phyloP scores from a whole-genome alignment of 2,329 filamentous ascomycete genomes.

The Pochonia chlamydosporia region DNA sequence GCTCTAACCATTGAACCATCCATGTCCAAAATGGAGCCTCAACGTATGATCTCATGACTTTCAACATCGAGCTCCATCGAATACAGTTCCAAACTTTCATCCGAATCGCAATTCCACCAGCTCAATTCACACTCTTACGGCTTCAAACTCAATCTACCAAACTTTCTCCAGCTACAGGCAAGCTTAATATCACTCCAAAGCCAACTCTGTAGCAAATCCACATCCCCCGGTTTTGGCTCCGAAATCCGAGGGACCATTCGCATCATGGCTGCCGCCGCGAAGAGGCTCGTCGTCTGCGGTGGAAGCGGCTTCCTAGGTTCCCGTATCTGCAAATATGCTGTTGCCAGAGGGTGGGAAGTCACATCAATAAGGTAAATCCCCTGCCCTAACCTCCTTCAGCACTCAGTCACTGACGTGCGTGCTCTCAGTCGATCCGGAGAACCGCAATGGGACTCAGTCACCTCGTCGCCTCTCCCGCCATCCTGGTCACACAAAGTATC shows the following conservation, averaged over 20 bases:
- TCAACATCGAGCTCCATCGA: conserved; percentile 4
- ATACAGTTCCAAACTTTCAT: background rate
- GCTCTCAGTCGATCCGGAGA: conserved; percentile 76
- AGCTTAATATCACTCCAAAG: background rate
- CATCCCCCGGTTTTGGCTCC: background rate
- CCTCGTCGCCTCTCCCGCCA: conserved; percentile 64
- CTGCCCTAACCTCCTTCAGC: background rate
- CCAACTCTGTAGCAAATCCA: background rate
- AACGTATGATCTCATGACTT: conserved; percentile 18
- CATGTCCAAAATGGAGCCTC: background rate
- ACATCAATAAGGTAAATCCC: conserved; percentile 74
- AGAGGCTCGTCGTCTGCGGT: conserved; percentile 84
- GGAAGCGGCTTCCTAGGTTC: conserved; percentile 87
- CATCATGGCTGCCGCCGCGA: conserved; percentile 51
- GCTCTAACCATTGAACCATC: too few species aligned
- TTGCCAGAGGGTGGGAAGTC: conserved; percentile 82
- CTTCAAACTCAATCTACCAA: background rate
- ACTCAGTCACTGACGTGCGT: conserved; percentile 1
- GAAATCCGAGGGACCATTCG: conserved; percentile 9
- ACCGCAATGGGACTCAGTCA: conserved; percentile 76
- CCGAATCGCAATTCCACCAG: background rate
- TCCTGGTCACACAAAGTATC: conserved; percentile 76
- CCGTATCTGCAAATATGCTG: conserved; percentile 86
- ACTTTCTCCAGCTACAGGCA: background rate
- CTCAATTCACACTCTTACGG: background rate